These are phyloP conservation scores for Domatiomyces globalis DNA, from an alignment of 2,329 filamentous ascomycete species.

Conservation along the genomic window DNA sequence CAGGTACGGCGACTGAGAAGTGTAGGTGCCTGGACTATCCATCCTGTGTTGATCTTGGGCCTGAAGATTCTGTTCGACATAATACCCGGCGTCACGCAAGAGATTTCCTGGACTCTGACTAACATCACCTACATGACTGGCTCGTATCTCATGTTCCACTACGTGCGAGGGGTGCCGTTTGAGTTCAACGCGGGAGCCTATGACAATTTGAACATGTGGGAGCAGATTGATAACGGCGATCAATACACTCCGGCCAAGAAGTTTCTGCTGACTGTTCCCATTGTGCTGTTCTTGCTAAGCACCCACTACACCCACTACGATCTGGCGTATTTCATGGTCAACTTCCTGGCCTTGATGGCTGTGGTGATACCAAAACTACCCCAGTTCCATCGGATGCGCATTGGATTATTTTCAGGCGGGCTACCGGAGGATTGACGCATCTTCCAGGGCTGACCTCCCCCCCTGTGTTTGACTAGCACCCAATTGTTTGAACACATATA, in stretches of 20 bases:
- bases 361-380: conserved; percentile 95
- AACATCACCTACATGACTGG: conserved; percentile 99
- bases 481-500: background rate
- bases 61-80: conserved; percentile 97
- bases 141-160: conserved; percentile 99
- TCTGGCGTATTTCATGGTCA: conserved; percentile 90
- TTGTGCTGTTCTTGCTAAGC: conserved; percentile 86
- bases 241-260: conserved; percentile 99
- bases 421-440: conserved; percentile 43
- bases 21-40: conserved; percentile 91
- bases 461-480: background rate
- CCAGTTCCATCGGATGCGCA: conserved; percentile 64
- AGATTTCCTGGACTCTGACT: conserved; percentile 95
- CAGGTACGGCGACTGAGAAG: background rate
- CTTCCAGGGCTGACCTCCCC: background rate
- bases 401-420: conserved; percentile 54
- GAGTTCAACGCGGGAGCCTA: conserved; percentile 98
- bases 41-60: conserved; percentile 77
- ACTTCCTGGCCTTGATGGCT: conserved; percentile 78
- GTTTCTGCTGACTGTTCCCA: conserved; percentile 86
- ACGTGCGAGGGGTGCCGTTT: conserved; percentile 92
- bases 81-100: conserved; percentile 88
- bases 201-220: conserved; percentile 99
- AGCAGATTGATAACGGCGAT: conserved; percentile 97
- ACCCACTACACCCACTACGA: conserved; percentile 99